Evolutionary conservation across 345 rosid genomes (phyloP), one percentile per base, ranked within the genome.

Genomic region (Abelmoschus esculentus): DNA sequence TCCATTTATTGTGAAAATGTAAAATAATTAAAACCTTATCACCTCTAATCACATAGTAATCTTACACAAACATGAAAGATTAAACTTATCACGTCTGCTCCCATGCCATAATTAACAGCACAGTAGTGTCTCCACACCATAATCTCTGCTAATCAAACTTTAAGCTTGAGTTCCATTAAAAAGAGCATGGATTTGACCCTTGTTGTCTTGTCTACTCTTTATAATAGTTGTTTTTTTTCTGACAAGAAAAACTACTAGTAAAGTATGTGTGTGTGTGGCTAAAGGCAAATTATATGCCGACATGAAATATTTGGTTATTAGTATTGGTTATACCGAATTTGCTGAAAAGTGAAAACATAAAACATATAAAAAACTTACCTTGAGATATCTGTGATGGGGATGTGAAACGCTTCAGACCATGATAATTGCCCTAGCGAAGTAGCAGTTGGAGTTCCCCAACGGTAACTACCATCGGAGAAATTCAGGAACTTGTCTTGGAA

Each of bases 381-480:
- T 40, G 80, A 75, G 61, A 91, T 78, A 75, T 88, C 93, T 26
- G 85, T 70, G 90, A 91, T 80, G 55, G 96, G 93, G 69, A 91
- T 84, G 79, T 91, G 98, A 79, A 91, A 95, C 29, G 96, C 97
- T 80, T 95, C 99, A 3, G 96, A 95, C 99, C 98, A 95, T 13
- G 96, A 84, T 42, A 95, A 67, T 69, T 95, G 96, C 71, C 74
- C 55, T 65, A 87, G 83, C 64, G 85, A 79, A 19, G 93, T 90
- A 0, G 99, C 98, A 0, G 93, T 72, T 0, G 99, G 96, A 6
- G 93, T 81, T 12, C 99, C 99, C 99, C 99, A 95, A 9, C 97
- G 96, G 74, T 95, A 95, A 64, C 88, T 87, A 14, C 99, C 98
- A 2, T 81, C 67, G 0, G 93, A 82, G 80, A 95, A 84, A 62